Evolutionary conservation across 768 basidiomycete genomes (phyloP), one percentile per base, ranked within the genome.

Genomic region (Daedaleopsis nitida): DNA sequence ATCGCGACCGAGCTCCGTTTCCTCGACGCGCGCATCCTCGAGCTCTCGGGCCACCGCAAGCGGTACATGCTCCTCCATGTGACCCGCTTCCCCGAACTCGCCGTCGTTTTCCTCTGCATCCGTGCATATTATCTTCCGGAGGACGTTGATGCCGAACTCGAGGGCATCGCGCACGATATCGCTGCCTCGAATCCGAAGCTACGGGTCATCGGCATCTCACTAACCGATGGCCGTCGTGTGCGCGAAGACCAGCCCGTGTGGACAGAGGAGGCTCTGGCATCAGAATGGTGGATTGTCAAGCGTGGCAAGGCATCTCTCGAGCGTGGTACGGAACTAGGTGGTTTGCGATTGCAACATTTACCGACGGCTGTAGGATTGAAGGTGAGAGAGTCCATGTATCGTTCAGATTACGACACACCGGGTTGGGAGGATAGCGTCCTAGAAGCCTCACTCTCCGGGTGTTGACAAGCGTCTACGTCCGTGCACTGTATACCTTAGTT

Each of bases 331-430:
- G 32, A 37, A 13, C 17, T 9, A 1, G 4, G 24, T 2, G 14
- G 38, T 32, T 21, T 17, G 14, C 1, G n/a, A 11, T 11, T 43
- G 45, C 5, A 24, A 19, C 23, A 21, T 14, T 43, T 62, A 5
- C 16, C 56, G 24, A 54, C 61, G 1, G 39, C 12, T 35, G 37
- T 35, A 1, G 61, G 61, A 12, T 24, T 62, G 37, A 53, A 32
- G 47, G 38, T 62, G 17, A 52, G 61, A n/a, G 47, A 58, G 27
- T 62, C 49, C 12, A 58, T 62, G 61, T 62, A 58, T 27, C n/a
- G 48, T n/a, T 47, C 38, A 3, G 39, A 62, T 3, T 58, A 51
- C 34, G 61, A 54, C 17, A 24, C 54, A 16, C 21, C 44, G 1
- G 61, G 47, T 5, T 52, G 57, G 61, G 19, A n/a, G 23, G 43